phyloP scores from a whole-genome alignment of 2,329 filamentous ascomycete species.

The Diaporthe sp. region DNA sequence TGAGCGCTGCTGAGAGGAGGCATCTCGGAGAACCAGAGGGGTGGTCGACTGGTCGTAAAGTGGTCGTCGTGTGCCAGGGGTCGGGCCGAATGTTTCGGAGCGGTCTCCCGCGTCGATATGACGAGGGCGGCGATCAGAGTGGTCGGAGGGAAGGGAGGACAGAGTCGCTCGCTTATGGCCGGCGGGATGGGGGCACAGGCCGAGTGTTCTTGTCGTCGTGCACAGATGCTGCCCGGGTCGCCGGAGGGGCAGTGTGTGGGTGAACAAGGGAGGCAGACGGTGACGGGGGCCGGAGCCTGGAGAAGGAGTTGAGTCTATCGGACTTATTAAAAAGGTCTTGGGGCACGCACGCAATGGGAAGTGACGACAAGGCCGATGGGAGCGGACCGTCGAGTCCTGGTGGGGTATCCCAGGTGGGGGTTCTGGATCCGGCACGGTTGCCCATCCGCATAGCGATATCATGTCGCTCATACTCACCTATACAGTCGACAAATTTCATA shows the following conservation, averaged over 20 bases:
- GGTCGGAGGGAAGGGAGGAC: background rate
- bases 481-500: background rate
- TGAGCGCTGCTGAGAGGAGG: constrained; percentile 38
- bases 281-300: background rate
- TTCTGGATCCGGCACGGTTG: background rate
- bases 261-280: background rate
- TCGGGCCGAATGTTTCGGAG: constrained; percentile 34
- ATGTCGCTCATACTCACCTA: background rate
- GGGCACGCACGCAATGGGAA: background rate
- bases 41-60: background rate
- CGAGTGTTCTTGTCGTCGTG: background rate
- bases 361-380: constrained; percentile 32
- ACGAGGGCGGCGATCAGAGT: constrained; percentile 4
- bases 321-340: background rate
- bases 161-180: background rate
- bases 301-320: background rate
- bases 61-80: constrained; percentile 26
- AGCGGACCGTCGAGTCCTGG: constrained; percentile 3
- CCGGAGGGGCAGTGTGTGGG: background rate
- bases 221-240: constrained; percentile 9
- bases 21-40: constrained; percentile 32
- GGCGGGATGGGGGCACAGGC: background rate
- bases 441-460: background rate
- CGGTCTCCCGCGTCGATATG: constrained; percentile 32
- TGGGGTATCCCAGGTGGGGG: constrained; percentile 14